These are phyloP conservation scores for Talaromyces albobiverticillius DNA, from an alignment of 2,329 filamentous ascomycete species.

Conservation along the genomic window DNA sequence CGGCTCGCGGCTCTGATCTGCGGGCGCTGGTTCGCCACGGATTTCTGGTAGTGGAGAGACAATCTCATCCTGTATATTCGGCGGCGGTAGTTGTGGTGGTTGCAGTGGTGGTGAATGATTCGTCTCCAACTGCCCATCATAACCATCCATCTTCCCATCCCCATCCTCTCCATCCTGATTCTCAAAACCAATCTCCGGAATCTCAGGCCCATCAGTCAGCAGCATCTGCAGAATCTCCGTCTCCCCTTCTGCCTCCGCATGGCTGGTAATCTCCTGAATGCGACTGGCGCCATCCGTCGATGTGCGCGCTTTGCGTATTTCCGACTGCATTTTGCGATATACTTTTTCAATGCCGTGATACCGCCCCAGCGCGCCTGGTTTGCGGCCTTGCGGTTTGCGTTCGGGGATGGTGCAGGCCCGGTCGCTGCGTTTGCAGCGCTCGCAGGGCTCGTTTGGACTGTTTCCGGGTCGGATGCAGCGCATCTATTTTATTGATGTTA, in stretches of 20 bases:
- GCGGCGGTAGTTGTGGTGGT: no score
- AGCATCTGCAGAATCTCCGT: not conserved
- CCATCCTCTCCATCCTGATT: not conserved
- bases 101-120: not conserved
- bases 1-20: conserved; percentile 17
- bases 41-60: not conserved
- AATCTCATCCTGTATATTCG: not conserved
- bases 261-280: not conserved
- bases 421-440: conserved; percentile 25
- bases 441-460: conserved; percentile 18
- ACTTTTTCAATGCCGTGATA: conserved; percentile 30
- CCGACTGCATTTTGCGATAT: conserved; percentile 24
- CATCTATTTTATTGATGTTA: conserved; percentile 20
- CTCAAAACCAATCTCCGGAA: not conserved
- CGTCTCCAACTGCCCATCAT: not conserved
- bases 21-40: not conserved
- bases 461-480: conserved; percentile 21
- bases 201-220: not conserved
- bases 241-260: not conserved
- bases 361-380: conserved; percentile 24
- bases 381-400: conserved; percentile 25
- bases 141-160: not conserved
- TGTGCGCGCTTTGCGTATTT: conserved; percentile 20
- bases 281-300: not conserved
- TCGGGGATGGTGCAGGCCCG: conserved; percentile 23